These are phyloP conservation scores for Boletus patriciae DNA, from an alignment of 768 basidiomycete genomes.

Conservation along the genomic window DNA sequence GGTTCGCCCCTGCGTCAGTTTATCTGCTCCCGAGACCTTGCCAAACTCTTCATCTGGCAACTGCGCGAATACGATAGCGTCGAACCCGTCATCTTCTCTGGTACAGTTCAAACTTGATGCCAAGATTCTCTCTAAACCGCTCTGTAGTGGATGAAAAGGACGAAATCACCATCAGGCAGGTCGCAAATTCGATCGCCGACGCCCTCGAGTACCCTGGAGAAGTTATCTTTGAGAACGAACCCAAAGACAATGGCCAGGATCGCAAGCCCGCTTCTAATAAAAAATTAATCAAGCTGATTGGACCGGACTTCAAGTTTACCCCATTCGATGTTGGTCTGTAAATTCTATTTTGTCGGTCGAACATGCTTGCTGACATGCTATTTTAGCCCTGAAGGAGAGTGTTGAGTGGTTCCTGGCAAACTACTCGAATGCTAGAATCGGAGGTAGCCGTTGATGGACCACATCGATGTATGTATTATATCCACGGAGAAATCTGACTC, in stretches of 20 bases:
- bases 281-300: constrained; percentile 75
- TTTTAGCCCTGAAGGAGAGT: constrained; percentile 66
- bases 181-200: constrained; percentile 88
- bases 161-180: constrained; percentile 89
- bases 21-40: constrained; percentile 95
- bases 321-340: constrained; percentile 78
- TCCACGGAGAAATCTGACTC: not conserved
- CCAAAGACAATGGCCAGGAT: constrained; percentile 86
- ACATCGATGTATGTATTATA: constrained; percentile 9
- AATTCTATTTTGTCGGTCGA: not conserved
- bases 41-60: constrained; percentile 93
- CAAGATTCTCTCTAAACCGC: too few species aligned
- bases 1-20: constrained; percentile 94
- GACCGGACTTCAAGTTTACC: constrained; percentile 79
- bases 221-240: constrained; percentile 68
- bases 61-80: constrained; percentile 88
- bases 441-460: constrained; percentile 31
- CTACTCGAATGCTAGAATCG: constrained; percentile 68
- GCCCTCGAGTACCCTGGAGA: constrained; percentile 77
- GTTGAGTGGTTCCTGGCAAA: constrained; percentile 90
- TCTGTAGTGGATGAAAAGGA: constrained; percentile 83
- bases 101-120: constrained; percentile 45
- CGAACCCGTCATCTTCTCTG: constrained; percentile 90
- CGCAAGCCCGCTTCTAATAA: constrained; percentile 95
- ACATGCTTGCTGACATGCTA: not conserved